Conservation (phyloP, 139 green algal species). For the Coelastrella sp. region DNA sequence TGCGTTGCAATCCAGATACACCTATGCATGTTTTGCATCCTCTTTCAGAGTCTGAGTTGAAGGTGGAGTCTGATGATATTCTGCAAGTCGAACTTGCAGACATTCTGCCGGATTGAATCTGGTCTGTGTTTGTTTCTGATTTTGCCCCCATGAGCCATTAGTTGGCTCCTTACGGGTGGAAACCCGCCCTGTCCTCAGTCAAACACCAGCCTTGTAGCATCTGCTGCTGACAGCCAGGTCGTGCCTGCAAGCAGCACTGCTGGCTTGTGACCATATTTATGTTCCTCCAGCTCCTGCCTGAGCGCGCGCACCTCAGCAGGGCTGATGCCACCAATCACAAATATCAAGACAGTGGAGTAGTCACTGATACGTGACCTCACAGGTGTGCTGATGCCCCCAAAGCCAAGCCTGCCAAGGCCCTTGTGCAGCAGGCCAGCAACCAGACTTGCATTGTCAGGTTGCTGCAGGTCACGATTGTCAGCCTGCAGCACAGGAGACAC, state of each 20-base stretch:
- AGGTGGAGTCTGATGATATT: too few species aligned
- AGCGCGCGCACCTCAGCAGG: conserved; percentile 59
- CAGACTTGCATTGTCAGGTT: conserved; percentile 52
- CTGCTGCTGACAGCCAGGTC: conserved; percentile 37
- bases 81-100: too few species aligned
- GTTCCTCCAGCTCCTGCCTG: conserved; percentile 49
- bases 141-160: too few species aligned
- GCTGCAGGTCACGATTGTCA: conserved; percentile 51
- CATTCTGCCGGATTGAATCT: too few species aligned
- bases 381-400: conserved; percentile 26
- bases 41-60: too few species aligned
- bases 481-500: not conserved
- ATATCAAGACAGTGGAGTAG: conserved; percentile 65
- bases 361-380: conserved; percentile 43
- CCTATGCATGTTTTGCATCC: too few species aligned
- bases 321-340: conserved; percentile 77
- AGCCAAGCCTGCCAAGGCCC: conserved; percentile 68
- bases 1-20: too few species aligned
- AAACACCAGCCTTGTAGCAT: conserved; percentile 24
- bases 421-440: conserved; percentile 66
- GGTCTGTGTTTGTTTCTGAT: too few species aligned
- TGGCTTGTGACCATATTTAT: conserved; percentile 50
- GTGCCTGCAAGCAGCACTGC: conserved; percentile 53
- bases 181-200: conserved; percentile 9
- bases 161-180: too few species aligned